Conservation (phyloP, 2,329 filamentous ascomycete genomes). For the Mollisiaceae sp. region DNA sequence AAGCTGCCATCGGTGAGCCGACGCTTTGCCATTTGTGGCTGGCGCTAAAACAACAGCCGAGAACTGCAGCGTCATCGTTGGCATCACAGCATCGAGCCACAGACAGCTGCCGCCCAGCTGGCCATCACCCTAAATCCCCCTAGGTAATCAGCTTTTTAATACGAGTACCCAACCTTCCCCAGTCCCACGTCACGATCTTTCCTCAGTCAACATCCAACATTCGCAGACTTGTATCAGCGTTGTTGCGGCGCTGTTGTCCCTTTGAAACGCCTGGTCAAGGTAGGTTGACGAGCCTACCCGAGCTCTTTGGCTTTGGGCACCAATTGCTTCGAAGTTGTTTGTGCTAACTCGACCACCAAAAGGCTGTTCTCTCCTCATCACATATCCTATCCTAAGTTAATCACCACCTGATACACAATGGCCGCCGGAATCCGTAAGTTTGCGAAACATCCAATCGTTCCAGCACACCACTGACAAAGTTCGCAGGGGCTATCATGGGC, state of each 20-base stretch:
- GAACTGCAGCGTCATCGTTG: constrained; percentile 21
- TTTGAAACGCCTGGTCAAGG: constrained; percentile 18
- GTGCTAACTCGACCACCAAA: constrained; percentile 17
- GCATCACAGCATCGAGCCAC: constrained; percentile 17
- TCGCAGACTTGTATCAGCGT: constrained; percentile 17
- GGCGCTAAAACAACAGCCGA: constrained; percentile 20
- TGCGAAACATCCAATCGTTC: not conserved
- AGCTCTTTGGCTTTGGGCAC: constrained; percentile 8
- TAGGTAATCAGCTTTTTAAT: not conserved
- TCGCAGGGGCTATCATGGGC: constrained; percentile 59
- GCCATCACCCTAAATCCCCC: constrained; percentile 8
- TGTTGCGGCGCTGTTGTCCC: constrained; percentile 14
- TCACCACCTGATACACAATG: constrained; percentile 22
- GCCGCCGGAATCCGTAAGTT: constrained; percentile 24
- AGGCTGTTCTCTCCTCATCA: not conserved
- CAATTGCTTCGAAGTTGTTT: constrained; percentile 24
- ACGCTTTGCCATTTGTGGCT: constrained; percentile 3
- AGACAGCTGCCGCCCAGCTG: constrained; percentile 6
- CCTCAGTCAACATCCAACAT: constrained; percentile 5
- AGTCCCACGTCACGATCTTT: constrained; percentile 1
- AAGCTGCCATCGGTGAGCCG: constrained; percentile 7
- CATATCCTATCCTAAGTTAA: not conserved
- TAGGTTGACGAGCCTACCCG: constrained; percentile 14
- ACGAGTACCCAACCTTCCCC: constrained; percentile 7
- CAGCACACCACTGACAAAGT: constrained; percentile 11